Conservation (phyloP, 192 early-diverging fungal genomes). For the Rhizoclosmatium sp. region DNA sequence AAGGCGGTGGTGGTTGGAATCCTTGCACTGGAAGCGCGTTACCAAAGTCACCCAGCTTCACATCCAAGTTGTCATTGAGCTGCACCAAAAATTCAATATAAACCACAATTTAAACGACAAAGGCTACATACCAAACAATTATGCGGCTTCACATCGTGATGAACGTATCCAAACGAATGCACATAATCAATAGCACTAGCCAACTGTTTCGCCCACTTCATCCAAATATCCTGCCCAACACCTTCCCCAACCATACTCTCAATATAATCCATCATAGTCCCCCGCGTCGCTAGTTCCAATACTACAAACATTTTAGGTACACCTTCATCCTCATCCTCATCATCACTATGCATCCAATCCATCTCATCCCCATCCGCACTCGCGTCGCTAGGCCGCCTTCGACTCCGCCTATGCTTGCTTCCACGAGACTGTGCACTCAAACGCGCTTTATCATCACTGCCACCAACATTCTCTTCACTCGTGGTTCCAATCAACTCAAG, state of each 20-base stretch:
- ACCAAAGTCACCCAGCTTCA: conserved; percentile 62
- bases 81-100: conserved; percentile 7
- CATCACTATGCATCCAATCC: not conserved
- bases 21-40: conserved; percentile 61
- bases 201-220: conserved; percentile 60
- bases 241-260: conserved; percentile 34
- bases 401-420: not conserved
- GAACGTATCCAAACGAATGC: conserved; percentile 60
- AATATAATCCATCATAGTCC: conserved; percentile 63
- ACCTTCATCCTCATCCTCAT: conserved; percentile 23
- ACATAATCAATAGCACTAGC: conserved; percentile 54
- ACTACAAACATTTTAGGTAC: conserved; percentile 50
- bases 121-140: conserved; percentile 50
- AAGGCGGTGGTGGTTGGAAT: conserved; percentile 1
- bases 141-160: conserved; percentile 69
- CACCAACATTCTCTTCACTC: conserved; percentile 47
- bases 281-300: conserved; percentile 53
- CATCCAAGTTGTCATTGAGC: conserved; percentile 54
- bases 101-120: not conserved
- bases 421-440: not conserved
- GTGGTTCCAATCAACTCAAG: conserved; percentile 58
- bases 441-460: too few relatives aligned
- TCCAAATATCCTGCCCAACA: conserved; percentile 54
- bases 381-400: not conserved
- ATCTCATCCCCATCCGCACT: not conserved